Evolutionary conservation across 2,329 filamentous ascomycete genomes (phyloP), one percentile per base, ranked within the genome.

Genomic region (Verticillium nonalfalfae): DNA sequence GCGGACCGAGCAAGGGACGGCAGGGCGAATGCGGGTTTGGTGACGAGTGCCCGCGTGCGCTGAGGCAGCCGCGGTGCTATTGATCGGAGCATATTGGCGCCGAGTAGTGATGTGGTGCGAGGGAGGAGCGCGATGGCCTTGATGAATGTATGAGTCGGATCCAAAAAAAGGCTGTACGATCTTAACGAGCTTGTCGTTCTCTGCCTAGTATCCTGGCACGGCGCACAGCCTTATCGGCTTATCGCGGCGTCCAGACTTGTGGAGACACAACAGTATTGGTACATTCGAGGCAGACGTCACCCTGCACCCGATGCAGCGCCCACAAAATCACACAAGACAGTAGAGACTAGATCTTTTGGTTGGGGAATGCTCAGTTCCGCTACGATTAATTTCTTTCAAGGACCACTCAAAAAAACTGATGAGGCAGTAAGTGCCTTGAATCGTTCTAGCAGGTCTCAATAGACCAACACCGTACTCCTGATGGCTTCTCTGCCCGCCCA

Each of bases 11-110:
- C 57, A 54, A n/a, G 52, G 39, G 13, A 65, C 55, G 40, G 57
- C n/a, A 59, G 18, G 15, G 55, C 56, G 59, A n/a, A 57, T 13
- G 35, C 52, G 26, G 54, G 31, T 56, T 56, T 33, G 1, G 54
- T 34, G 13, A 56, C 13, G 54, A n/a, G 26, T 18, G 54, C 26
- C 15, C 54, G 54, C 26, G 54, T 56, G 26, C 54, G 54, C 63
- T 59, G 55, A 26, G 64, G 63, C 15, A 66, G 58, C 50, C 64
- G 64, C 63, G 60, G 60, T 52, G 64, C 64, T 61, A 66, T 59
- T 61, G 64, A 60, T 62, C 61, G 63, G 57, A 66, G 59, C 64
- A 66, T 66, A 39, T 56, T 58, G 45, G 21, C 45, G 45, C 45
- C 45, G 5, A 21, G 18, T 34, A 33, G 31, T 55, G 40, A 7